These are phyloP conservation scores for Ceratocystis albifundus DNA, from an alignment of 2,329 filamentous ascomycete genomes.

Conservation along the genomic window DNA sequence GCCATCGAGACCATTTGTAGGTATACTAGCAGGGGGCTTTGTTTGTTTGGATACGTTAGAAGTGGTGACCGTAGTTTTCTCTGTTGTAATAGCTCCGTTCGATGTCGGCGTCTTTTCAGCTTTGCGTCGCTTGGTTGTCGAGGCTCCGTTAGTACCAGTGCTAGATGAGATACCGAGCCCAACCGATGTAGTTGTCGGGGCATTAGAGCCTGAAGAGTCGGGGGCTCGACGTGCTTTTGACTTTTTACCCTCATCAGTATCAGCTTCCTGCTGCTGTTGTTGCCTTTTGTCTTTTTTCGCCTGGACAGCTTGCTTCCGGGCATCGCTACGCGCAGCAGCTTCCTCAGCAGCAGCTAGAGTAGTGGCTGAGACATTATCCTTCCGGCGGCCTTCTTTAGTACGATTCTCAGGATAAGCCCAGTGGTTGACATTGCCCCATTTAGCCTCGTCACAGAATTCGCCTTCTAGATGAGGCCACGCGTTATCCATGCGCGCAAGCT, in stretches of 20 bases:
- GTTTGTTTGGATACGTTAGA: constrained; percentile 37
- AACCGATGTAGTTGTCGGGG: constrained; percentile 41
- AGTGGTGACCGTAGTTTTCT: constrained; percentile 39
- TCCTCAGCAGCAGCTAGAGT: constrained; percentile 70
- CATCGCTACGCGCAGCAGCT: constrained; percentile 71
- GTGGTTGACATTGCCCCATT: constrained; percentile 80
- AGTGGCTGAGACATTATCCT: constrained; percentile 69
- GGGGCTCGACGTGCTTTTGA: constrained; percentile 38
- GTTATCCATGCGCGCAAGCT: constrained; percentile 72
- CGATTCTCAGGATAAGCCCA: constrained; percentile 93
- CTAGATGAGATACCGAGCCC: constrained; percentile 54
- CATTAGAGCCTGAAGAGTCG: constrained; percentile 38
- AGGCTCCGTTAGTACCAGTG: constrained; percentile 31
- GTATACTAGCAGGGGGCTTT: constrained; percentile 50
- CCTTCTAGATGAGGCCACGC: constrained; percentile 75
- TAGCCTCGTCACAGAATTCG: constrained; percentile 89
- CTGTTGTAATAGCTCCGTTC: neutral
- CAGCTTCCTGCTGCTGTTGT: constrained; percentile 39
- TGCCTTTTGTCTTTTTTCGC: constrained; percentile 61
- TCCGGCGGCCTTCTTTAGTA: constrained; percentile 59
- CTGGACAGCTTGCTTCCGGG: constrained; percentile 67
- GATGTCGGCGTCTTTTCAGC: constrained; percentile 49
- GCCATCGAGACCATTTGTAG: constrained; percentile 54
- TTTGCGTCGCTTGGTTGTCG: constrained; percentile 65
- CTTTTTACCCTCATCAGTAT: constrained; percentile 40